Evolutionary conservation across 2,329 filamentous ascomycete genomes (phyloP).

Genomic region (Sporothrix curviconia): DNA sequence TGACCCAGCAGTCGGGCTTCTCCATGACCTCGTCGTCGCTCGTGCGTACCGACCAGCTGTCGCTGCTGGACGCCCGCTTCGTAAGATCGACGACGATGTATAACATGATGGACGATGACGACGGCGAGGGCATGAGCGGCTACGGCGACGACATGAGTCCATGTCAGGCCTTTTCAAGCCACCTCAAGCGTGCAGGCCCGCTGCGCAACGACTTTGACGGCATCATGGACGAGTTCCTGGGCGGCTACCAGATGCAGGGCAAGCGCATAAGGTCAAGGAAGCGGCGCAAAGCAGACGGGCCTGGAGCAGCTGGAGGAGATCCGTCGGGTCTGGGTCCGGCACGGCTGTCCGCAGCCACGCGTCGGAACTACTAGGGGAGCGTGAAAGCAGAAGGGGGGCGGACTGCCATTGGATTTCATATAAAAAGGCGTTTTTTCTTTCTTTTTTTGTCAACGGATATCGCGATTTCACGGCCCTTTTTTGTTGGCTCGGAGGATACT

Average conservation of each 20-base stretch:
- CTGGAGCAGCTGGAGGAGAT: constrained; percentile 90
- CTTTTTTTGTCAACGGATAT: too few relatives aligned
- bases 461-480: too few relatives aligned
- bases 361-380: background rate
- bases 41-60: constrained; percentile 78
- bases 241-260: constrained; percentile 61
- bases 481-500: background rate
- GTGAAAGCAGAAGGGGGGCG: background rate
- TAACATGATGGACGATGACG: constrained; percentile 42
- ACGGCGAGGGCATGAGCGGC: constrained; percentile 24
- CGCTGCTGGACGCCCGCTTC: constrained; percentile 80
- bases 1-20: constrained; percentile 82
- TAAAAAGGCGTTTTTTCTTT: too few relatives aligned
- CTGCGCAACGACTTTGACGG: constrained; percentile 74
- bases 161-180: constrained; percentile 55
- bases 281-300: constrained; percentile 70
- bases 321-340: constrained; percentile 71
- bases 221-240: constrained; percentile 90
- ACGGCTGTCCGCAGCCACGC: constrained; percentile 44
- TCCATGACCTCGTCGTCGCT: constrained; percentile 99
- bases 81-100: constrained; percentile 79
- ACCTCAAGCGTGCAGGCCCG: constrained; percentile 60
- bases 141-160: constrained; percentile 41
- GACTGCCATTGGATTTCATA: too few relatives aligned
- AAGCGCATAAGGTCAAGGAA: constrained; percentile 75